phyloP scores from a whole-genome alignment of 164 flowering plant species.

The Vitis vinifera region DNA sequence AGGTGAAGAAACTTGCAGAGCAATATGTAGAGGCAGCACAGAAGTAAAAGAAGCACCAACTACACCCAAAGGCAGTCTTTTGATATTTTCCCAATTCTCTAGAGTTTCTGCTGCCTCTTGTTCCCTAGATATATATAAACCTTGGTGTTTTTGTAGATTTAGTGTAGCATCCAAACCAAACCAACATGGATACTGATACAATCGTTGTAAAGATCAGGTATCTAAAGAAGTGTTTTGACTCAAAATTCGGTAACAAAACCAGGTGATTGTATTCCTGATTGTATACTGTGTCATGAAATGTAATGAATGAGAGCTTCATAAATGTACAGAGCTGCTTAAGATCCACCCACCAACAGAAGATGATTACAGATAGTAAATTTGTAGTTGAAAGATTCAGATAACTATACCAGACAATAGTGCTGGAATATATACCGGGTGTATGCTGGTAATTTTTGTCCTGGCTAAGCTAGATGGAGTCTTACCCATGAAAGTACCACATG shows the following conservation, averaged over 20 bases:
- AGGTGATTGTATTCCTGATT: background rate
- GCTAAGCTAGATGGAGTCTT: too few relatives aligned
- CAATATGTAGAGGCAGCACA: constrained; percentile 79
- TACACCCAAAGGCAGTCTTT: background rate
- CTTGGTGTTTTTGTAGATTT: background rate
- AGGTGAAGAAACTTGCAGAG: constrained; percentile 93
- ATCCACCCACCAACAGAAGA: background rate
- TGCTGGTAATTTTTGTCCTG: too few relatives aligned
- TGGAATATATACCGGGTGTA: too few relatives aligned
- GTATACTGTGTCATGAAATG: background rate
- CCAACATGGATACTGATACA: background rate
- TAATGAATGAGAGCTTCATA: background rate
- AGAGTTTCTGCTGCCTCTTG: too few relatives aligned
- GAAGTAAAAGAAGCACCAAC: constrained; percentile 20
- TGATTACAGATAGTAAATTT: background rate
- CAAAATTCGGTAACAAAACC: background rate
- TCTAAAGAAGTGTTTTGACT: background rate
- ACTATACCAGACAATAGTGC: background rate
- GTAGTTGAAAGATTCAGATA: background rate
- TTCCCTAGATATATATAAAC: too few relatives aligned
- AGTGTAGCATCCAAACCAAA: background rate
- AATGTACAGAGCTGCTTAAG: background rate
- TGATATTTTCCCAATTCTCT: background rate
- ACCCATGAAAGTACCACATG: too few relatives aligned
- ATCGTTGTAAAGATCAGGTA: background rate